These are phyloP conservation scores for Telfairia occidentalis DNA, from an alignment of 331 rosid genomes.

Conservation along the genomic window DNA sequence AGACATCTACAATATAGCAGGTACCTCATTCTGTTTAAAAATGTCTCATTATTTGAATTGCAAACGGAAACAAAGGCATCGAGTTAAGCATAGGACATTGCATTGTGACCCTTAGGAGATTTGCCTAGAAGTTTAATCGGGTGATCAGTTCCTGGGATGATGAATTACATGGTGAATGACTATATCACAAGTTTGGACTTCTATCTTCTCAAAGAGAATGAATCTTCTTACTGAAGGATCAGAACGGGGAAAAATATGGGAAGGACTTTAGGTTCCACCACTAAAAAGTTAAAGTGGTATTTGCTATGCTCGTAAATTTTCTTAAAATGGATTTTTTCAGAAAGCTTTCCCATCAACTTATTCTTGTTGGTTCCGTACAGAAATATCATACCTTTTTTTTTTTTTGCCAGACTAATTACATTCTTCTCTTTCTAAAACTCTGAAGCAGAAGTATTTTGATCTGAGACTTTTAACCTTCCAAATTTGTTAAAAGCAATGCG, in stretches of 20 bases:
- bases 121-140: background rate
- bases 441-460: background rate
- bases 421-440: background rate
- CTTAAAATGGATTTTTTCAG: background rate
- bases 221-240: background rate
- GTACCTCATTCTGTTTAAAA: constrained; percentile 30
- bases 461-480: background rate
- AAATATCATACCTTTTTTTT: background rate
- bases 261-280: background rate
- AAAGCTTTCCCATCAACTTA: background rate
- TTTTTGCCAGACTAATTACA: background rate
- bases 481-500: background rate
- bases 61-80: background rate
- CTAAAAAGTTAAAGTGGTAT: background rate
- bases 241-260: background rate
- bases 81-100: background rate
- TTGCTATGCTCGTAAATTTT: background rate
- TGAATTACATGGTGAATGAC: background rate
- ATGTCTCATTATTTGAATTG: background rate
- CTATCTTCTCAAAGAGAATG: background rate
- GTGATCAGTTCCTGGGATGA: background rate
- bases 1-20: constrained; percentile 28
- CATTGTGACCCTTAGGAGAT: background rate
- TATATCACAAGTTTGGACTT: background rate
- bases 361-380: background rate